A percentile compares a stretch with the other conserved stretches of the same genome.
Conservation (phyloP, 495 filamentous ascomycete species). For the Hyaloscypha bicolor region DNA sequence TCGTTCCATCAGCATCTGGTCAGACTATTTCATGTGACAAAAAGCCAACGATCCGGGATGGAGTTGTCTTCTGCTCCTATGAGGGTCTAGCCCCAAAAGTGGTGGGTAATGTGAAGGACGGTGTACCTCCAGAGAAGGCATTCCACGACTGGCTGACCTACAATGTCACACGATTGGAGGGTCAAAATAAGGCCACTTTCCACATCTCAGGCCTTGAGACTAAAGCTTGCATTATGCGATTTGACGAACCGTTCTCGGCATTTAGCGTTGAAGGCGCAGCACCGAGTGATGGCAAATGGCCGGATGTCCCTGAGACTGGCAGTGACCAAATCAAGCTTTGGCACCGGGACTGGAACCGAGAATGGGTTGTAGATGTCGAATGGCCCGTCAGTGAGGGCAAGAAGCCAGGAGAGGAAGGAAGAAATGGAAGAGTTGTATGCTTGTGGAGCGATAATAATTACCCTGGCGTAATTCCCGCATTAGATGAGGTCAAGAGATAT, state of each 20-base stretch:
- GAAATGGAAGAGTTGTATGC: slow-evolving; percentile 76
- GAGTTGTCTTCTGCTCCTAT: slow-evolving; percentile 71
- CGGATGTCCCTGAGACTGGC: slow-evolving; percentile 47
- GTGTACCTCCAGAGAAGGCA: slow-evolving; percentile 47
- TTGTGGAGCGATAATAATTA: slow-evolving; percentile 86
- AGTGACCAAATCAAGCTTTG: slow-evolving; percentile 57
- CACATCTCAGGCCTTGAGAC: slow-evolving; percentile 65
- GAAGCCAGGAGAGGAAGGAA: slow-evolving; percentile 34
- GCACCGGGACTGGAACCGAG: slow-evolving; percentile 72
- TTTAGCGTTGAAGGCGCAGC: slow-evolving; percentile 62
- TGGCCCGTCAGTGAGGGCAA: slow-evolving; percentile 49
- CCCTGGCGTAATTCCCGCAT: slow-evolving; percentile 73
- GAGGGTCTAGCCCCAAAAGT: slow-evolving; percentile 65
- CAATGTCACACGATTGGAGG: slow-evolving; percentile 51
- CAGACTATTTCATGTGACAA: slow-evolving; percentile 57
- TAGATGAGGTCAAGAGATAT: slow-evolving; percentile 79
- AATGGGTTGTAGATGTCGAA: slow-evolving; percentile 75
- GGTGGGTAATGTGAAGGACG: slow-evolving; percentile 41
- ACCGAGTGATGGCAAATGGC: slow-evolving; percentile 55
- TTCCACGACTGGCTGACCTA: slow-evolving; percentile 63
- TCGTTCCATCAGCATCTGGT: slow-evolving; percentile 71
- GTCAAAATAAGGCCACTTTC: slow-evolving; percentile 52
- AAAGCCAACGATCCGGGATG: slow-evolving; percentile 29
- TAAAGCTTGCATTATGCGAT: slow-evolving; percentile 68
- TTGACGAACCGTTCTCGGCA: slow-evolving; percentile 61